Base-by-base conservation (phyloP, 1,139 yeast genomes). In the Candida albicans region DNA sequence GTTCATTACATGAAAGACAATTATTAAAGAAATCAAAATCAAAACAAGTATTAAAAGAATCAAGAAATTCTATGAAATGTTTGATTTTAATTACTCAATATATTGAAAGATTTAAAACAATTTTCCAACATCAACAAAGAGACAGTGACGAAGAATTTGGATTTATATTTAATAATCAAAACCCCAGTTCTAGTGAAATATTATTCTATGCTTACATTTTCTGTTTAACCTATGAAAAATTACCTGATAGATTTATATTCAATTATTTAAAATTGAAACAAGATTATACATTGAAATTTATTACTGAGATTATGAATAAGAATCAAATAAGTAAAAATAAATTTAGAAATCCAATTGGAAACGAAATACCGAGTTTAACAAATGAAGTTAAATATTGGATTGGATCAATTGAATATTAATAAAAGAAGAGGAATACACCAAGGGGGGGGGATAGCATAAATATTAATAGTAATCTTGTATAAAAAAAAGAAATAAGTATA, bases 41-140 rank as follows among this genome's bases (percentile, higher is more conserved):
- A 51, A 67, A 69, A 39, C 55, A 70, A 40, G 59, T 68, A 2
- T 50, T 80, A 41, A 70, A 73, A 52, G 81, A 78, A 51, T 68
- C 84, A 2, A 67, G 73, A 45, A 75, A 76, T 44, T 73, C 81
- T 29, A 66, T 83, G 60, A 70, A 67, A 49, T 79, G 86, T 45
- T 56, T 83, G 50, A 61, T 69, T 18, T 58, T 72, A 25, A 59
- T 78, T 15, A 67, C 68, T 35, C 60, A 58, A 13, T 64, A 64
- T 34, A 54, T 76, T 24, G 57, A 55, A 3, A 57, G 61, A 5
- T 52, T 75, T 4, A 40, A 52, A 5, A 51, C 55, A 9, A 41
- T 66, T 4, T 57, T 54, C 40, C 33, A 43, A 10, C 64, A 52
- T 37, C 30, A 52, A 4, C 49, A 51, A 14, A 48, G 26, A 3